These are phyloP conservation scores for Kwoniella bestiolae DNA, from an alignment of 768 basidiomycete genomes.

Conservation along the genomic window DNA sequence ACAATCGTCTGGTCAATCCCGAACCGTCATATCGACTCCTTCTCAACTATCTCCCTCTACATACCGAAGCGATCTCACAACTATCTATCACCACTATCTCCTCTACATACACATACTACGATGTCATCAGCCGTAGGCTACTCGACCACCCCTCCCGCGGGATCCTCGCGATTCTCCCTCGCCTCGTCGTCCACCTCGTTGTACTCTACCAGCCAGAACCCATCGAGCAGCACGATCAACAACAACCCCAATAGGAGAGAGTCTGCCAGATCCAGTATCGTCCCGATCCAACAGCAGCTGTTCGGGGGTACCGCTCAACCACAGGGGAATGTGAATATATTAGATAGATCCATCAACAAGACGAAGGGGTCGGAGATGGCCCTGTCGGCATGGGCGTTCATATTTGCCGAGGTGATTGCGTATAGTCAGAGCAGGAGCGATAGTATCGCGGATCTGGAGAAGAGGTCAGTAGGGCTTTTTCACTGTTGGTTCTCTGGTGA, in stretches of 20 bases:
- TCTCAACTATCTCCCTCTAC: too few species aligned
- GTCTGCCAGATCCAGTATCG: conserved; percentile 12
- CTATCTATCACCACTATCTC: conserved; percentile 12
- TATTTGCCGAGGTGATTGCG: conserved; percentile 91
- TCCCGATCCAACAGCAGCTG: conserved; percentile 28
- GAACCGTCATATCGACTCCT: too few species aligned
- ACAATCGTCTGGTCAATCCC: neutral
- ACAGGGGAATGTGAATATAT: conserved; percentile 61
- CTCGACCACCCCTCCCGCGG: conserved; percentile 15
- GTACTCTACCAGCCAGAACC: conserved; percentile 31
- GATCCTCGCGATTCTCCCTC: conserved; percentile 37
- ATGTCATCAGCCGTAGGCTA: conserved; percentile 18
- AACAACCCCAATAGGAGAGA: conserved; percentile 15
- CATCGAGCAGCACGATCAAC: conserved; percentile 24
- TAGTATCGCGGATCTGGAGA: conserved; percentile 93
- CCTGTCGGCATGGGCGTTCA: conserved; percentile 78
- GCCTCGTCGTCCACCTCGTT: conserved; percentile 31
- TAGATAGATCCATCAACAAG: conserved; percentile 88
- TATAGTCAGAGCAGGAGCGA: conserved; percentile 95
- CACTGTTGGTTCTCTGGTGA: neutral
- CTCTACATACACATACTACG: neutral
- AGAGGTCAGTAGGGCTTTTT: conserved; percentile 65
- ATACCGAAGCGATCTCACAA: too few species aligned
- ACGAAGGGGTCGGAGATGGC: conserved; percentile 82
- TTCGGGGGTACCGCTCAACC: conserved; percentile 15